Percentiles rank a stretch among this genome's conserved stretches.
phyloP scores from a whole-genome alignment of 345 rosid species.

The Populus davidiana region DNA sequence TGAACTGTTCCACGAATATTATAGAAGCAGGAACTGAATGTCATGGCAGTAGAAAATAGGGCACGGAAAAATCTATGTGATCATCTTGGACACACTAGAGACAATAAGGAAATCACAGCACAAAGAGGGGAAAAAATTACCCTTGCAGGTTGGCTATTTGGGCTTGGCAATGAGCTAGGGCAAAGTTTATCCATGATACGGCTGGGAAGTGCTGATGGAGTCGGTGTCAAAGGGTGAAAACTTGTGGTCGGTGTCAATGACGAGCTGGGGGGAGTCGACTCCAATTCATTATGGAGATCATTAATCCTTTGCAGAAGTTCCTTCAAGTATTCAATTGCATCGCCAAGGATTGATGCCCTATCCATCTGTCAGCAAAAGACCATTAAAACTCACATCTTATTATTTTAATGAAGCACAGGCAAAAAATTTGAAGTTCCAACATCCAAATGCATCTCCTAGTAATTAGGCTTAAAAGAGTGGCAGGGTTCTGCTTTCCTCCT shows the following conservation, averaged over 20 bases:
- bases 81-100: neutral
- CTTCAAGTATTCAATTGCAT: constrained; percentile 92
- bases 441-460: neutral
- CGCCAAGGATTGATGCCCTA: constrained; percentile 96
- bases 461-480: neutral
- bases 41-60: neutral
- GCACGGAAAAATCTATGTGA: neutral
- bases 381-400: neutral
- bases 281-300: constrained; percentile 87
- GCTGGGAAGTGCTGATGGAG: constrained; percentile 77
- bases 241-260: constrained; percentile 59
- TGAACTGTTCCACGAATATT: neutral
- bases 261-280: constrained; percentile 67
- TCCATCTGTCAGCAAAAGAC: constrained; percentile 68
- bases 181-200: constrained; percentile 81
- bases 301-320: constrained; percentile 95
- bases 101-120: neutral
- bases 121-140: constrained; percentile 28
- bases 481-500: neutral
- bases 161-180: constrained; percentile 64
- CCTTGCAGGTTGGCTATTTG: constrained; percentile 83
- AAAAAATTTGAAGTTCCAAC: neutral
- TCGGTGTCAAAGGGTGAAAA: constrained; percentile 84
- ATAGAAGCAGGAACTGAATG: neutral
- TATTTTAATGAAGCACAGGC: neutral